Base-by-base conservation (phyloP, 352 stramenopile species). In the Phytophthora aleatoria region DNA sequence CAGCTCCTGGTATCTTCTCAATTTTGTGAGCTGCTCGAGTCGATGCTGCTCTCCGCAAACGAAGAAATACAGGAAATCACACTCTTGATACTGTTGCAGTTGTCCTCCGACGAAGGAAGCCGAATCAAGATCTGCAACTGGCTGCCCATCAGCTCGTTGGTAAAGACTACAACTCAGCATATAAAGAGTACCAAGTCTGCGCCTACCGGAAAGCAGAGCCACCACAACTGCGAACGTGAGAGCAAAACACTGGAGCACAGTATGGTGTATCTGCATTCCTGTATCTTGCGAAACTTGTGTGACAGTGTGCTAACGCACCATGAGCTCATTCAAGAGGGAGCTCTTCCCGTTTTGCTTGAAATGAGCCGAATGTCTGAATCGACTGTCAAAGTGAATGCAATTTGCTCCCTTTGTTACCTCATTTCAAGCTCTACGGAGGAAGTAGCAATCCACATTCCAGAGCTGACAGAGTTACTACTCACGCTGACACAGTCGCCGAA, bases 291-390 rank as follows among this genome's bases (percentile, higher is more conserved):
- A 28, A 90, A 92, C 38, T 56, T 94, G 13, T 91, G 83, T 52
- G 79, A 89, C 28, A 92, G 79, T 24, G 81, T 89, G 5, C 57
- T 90, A 42, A 92, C 81, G 2, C 84, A 90, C 55, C 85, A 91
- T 53, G 79, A 91, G 26, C 67, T 94, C 3, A 77, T 94, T 27
- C 76, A 90, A 49, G 78, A 83, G 35, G 75, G 69, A 1, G 61
- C 58, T 9, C 73, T 92, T n/a, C 74, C 57, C 0, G 71, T 89
- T 6, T 56, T 94, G 24, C 63, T 94, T 15, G 53, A 79, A 49
- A 89, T 94, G 85, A 83, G 71, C 30, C 67, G 77, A 24, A 71
- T 83, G 27, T 12, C 57, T 5, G 67, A 90, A 45, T 65, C 70
- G 35, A 71, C 79, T 10, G 69, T 91, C 28, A 85, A 90, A 59